phyloP scores from a whole-genome alignment of 2,329 filamentous ascomycete genomes.

The Nigrograna mackinnonii region DNA sequence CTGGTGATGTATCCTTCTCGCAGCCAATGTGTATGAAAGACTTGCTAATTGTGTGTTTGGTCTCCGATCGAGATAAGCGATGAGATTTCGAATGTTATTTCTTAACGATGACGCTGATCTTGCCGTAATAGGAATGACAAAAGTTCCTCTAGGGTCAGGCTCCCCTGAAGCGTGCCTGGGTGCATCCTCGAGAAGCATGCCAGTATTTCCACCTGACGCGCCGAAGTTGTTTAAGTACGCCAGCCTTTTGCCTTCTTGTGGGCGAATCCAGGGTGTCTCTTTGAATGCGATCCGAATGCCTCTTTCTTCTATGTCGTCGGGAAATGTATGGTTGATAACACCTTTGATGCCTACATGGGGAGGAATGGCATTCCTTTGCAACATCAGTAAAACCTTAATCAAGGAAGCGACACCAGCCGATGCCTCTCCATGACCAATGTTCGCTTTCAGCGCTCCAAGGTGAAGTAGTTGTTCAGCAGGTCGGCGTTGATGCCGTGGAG shows the following conservation, averaged over 20 bases:
- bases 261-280: constrained; percentile 7
- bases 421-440: constrained; percentile 49
- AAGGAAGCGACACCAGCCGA: constrained; percentile 48
- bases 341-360: constrained; percentile 17
- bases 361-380: constrained; percentile 44
- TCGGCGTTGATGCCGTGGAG: no score
- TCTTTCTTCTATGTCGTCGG: constrained; percentile 19
- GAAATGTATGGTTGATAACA: constrained; percentile 20
- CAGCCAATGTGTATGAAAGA: constrained; percentile 29
- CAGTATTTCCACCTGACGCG: constrained; percentile 42
- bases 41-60: constrained; percentile 6
- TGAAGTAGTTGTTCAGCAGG: constrained; percentile 7
- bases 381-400: constrained; percentile 47
- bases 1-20: constrained; percentile 26
- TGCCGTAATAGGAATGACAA: constrained; percentile 15
- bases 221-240: constrained; percentile 42
- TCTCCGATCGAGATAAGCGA: constrained; percentile 13
- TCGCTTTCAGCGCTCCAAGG: constrained; percentile 4
- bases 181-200: constrained; percentile 27
- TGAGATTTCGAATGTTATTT: constrained; percentile 13
- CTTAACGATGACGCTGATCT: constrained; percentile 9
- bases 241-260: constrained; percentile 3
- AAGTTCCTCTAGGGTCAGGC: constrained; percentile 13
- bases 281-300: constrained; percentile 15
- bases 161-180: constrained; percentile 1